A percentile compares a stretch with the other conserved stretches of the same genome.
These are phyloP conservation scores for Phytophthora megakarya DNA, from an alignment of 352 stramenopile species.

Conservation along the genomic window DNA sequence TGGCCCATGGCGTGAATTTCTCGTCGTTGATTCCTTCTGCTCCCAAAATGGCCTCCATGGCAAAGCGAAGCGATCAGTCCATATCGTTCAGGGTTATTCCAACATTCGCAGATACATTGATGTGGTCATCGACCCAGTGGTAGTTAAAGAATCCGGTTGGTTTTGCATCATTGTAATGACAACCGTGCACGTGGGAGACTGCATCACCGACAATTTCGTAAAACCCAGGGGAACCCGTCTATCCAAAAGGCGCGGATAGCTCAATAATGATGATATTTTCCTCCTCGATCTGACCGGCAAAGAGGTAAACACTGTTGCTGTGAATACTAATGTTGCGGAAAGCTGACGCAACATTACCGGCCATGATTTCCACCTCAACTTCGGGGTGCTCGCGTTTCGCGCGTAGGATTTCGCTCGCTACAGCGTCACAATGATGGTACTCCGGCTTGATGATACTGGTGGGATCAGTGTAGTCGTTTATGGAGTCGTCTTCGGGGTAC, in stretches of 20 bases:
- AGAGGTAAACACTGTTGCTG: slow-evolving; percentile 20
- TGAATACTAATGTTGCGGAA: slow-evolving; percentile 20
- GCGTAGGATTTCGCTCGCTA: slow-evolving; percentile 7
- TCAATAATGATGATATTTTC: background rate
- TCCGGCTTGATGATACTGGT: slow-evolving; percentile 18
- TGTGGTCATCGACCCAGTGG: slow-evolving; percentile 20
- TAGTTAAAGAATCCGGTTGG: too few relatives aligned
- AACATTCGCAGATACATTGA: slow-evolving; percentile 5
- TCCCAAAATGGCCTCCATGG: slow-evolving; percentile 18
- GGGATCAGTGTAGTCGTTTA: too few relatives aligned
- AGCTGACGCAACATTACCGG: slow-evolving; percentile 14
- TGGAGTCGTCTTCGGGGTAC: slow-evolving; percentile 4
- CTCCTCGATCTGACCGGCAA: slow-evolving; percentile 17
- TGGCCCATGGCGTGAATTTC: too few relatives aligned
- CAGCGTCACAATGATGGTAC: slow-evolving; percentile 16
- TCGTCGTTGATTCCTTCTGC: slow-evolving; percentile 17
- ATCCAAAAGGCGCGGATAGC: too few relatives aligned
- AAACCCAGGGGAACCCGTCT: too few relatives aligned
- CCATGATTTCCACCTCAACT: slow-evolving; percentile 1
- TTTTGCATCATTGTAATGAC: too few relatives aligned
- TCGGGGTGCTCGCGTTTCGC: background rate
- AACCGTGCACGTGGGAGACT: too few relatives aligned
- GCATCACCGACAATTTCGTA: too few relatives aligned
- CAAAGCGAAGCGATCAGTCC: slow-evolving; percentile 13
- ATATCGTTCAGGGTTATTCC: background rate